Conservation (phyloP, 2,329 filamentous ascomycete species). For the Alternaria sp. region DNA sequence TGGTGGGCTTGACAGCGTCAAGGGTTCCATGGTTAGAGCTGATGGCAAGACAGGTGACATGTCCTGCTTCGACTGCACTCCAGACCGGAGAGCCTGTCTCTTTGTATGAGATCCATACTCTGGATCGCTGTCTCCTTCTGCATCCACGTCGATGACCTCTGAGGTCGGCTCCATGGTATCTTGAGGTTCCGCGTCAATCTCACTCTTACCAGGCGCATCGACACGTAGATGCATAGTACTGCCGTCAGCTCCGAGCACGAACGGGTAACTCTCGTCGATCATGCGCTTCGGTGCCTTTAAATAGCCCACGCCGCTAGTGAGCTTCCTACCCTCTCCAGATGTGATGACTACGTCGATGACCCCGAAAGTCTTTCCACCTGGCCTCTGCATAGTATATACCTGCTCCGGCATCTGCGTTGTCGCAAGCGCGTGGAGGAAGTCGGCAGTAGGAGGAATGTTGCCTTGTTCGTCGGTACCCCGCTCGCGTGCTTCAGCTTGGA, state of each 20-base stretch:
- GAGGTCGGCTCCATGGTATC: not conserved
- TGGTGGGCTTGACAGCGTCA: not conserved
- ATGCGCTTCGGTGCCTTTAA: conserved; percentile 33
- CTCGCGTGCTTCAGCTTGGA: conserved; percentile 43
- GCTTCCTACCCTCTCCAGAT: conserved; percentile 35
- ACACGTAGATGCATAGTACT: not conserved
- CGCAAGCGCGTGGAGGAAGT: conserved; percentile 49
- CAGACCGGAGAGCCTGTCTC: conserved; percentile 3
- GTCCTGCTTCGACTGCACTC: not conserved
- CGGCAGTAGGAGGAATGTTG: conserved; percentile 42
- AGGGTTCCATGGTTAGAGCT: not conserved
- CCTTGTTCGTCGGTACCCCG: conserved; percentile 44
- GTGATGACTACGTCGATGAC: conserved; percentile 49
- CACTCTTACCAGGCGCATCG: not conserved
- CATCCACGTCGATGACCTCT: not conserved
- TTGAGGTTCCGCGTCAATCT: not conserved
- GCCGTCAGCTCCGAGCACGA: not conserved
- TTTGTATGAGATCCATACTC: conserved; percentile 6
- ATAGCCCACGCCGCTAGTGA: conserved; percentile 26
- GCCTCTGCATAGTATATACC: conserved; percentile 39
- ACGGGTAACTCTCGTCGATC: conserved; percentile 24
- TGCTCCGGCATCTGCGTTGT: conserved; percentile 46
- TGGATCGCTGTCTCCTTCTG: conserved; percentile 10
- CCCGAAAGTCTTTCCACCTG: conserved; percentile 40
- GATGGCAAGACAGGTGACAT: not conserved